A percentile compares a stretch with the other conserved stretches of the same genome.
These are phyloP conservation scores for Erodium maritimum DNA, from an alignment of 345 rosid species.

Conservation along the genomic window DNA sequence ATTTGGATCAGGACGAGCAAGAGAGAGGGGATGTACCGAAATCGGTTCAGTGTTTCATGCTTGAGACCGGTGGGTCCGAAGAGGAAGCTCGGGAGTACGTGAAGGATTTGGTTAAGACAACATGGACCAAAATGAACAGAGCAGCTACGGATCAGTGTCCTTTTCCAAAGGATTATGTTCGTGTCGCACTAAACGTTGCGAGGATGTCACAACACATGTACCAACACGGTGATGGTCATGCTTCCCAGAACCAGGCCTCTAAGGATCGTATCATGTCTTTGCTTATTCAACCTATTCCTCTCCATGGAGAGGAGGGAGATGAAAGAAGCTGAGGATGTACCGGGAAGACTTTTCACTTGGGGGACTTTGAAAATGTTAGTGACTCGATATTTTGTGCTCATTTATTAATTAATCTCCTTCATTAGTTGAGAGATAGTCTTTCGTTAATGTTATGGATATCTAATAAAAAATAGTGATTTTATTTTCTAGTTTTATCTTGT, in stretches of 20 bases:
- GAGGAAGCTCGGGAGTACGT: slow-evolving; percentile 19
- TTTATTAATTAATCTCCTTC: too few species aligned
- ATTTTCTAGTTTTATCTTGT: too few species aligned
- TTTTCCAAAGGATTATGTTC: slow-evolving; percentile 13
- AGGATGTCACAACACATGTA: slow-evolving; percentile 21
- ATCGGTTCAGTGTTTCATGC: slow-evolving; percentile 23
- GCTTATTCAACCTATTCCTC: slow-evolving; percentile 21
- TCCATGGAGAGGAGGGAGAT: too few species aligned
- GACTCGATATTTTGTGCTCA: too few species aligned
- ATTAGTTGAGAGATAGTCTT: too few species aligned
- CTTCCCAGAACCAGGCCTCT: slow-evolving; percentile 19
- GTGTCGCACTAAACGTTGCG: slow-evolving; percentile 18
- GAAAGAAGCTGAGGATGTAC: too few species aligned
- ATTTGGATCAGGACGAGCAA: slow-evolving; percentile 20
- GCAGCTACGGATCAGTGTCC: not conserved
- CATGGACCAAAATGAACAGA: slow-evolving; percentile 31
- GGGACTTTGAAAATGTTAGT: too few species aligned
- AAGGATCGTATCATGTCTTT: slow-evolving; percentile 18
- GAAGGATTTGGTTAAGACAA: slow-evolving; percentile 11
- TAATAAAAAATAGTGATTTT: too few species aligned
- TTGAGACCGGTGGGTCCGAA: slow-evolving; percentile 15
- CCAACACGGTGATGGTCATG: slow-evolving; percentile 34
- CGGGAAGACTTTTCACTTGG: too few species aligned
- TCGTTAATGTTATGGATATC: too few species aligned
- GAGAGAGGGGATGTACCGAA: slow-evolving; percentile 25